Evolutionary conservation across 257 asterid genomes (phyloP), one percentile per base, ranked within the genome.

Genomic region (Petunia axillaris): DNA sequence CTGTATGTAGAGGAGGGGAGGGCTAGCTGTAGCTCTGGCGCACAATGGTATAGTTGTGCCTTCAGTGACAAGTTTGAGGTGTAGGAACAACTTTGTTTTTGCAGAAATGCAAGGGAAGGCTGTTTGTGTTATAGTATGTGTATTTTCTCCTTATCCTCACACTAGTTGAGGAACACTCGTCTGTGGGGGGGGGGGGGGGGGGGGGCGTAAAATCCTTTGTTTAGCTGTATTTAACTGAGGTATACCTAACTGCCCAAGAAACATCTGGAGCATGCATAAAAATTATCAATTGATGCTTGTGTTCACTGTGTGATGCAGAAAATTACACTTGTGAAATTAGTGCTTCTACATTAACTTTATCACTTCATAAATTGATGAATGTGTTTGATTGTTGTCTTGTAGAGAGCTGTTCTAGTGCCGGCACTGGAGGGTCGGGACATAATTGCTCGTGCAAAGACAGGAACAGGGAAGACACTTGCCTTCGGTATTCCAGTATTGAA

Each of bases 401-500:
- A 96, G 98, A 96, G 98, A 82, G 92, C 98, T 86, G 99, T 96
- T 9, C 83, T 96, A 44, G 85, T 88, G 66, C 99, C 99, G 40
- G 98, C 98, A 63, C 6, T 96, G 87, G 95, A 92, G 85, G 97
- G 99, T 38, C 90, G 93, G 37, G 98, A 96, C 87, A 89, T 96
- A 83, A 96, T 96, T 82, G 99, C 90, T 82, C 97, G 99, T 60
- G 99, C 99, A 50, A 96, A 96, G 88, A 96, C 99, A 41, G 99
- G 98, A 80, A 96, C 99, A 1, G 99, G 99, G 74, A 96, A 96
- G 88, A 96, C 99, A 60, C 88, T 96, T 76, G 99, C 98, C n/a
- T 96, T 96, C 83, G 99, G 98, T n/a, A 91, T 96, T 77, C 99
- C 99, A 0, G 92, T 96, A 76, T 68, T 96, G 66, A 96, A 91